These are phyloP conservation scores for Euryodendron excelsum DNA, from an alignment of 148 eudicot species.

Conservation along the genomic window DNA sequence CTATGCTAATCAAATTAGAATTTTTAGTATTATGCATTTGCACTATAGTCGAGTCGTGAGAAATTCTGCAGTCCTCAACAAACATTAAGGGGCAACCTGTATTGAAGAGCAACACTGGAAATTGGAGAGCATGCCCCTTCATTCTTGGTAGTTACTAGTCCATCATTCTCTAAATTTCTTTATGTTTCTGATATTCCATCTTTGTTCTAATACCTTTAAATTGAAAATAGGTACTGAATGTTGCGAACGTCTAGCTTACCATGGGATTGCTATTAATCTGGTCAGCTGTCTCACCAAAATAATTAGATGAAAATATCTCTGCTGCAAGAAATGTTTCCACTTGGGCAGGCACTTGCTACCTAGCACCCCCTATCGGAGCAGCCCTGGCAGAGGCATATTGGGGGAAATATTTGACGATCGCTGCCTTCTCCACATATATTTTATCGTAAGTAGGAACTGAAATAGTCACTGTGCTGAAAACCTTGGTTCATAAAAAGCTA, in stretches of 20 bases:
- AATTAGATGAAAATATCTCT: conserved; percentile 62
- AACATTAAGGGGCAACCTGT: conserved; percentile 62
- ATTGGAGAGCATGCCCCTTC: conserved; percentile 81
- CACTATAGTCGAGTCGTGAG: too few species aligned
- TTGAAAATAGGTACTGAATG: conserved; percentile 63
- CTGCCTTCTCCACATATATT: conserved; percentile 61
- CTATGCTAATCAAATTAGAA: too few species aligned
- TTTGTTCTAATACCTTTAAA: not conserved
- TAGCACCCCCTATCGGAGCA: conserved; percentile 71
- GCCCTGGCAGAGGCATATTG: conserved; percentile 65
- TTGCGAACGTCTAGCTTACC: conserved; percentile 75
- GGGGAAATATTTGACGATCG: conserved; percentile 89
- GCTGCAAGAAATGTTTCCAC: conserved; percentile 69
- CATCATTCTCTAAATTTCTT: not conserved
- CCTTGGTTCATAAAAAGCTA: not conserved
- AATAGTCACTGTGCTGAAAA: not conserved
- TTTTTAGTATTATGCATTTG: too few species aligned
- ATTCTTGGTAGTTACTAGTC: conserved; percentile 50
- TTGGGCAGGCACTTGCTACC: conserved; percentile 77
- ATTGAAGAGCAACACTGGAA: conserved; percentile 67
- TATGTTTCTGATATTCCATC: not conserved
- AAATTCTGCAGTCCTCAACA: too few species aligned
- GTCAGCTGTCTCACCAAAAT: conserved; percentile 59
- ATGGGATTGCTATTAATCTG: conserved; percentile 65
- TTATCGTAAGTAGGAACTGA: conserved; percentile 40